These are phyloP conservation scores for Ganoderma resinaceum DNA, from an alignment of 1,284 basidiomycete species.

Conservation along the genomic window DNA sequence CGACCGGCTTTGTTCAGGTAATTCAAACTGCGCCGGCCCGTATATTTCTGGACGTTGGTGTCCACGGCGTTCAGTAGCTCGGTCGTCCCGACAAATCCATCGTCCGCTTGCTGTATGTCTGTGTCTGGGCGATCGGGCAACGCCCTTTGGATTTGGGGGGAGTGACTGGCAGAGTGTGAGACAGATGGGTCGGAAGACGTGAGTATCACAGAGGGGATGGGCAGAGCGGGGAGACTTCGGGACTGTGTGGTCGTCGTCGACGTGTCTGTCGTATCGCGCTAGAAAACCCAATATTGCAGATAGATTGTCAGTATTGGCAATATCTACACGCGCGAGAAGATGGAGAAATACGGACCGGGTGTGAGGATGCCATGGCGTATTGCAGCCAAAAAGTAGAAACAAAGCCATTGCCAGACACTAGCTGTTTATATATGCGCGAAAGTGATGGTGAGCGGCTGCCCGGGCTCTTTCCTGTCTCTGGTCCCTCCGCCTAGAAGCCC, in stretches of 20 bases:
- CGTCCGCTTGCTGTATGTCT: neutral
- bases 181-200: neutral
- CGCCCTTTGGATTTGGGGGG: neutral
- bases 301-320: neutral
- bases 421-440: neutral
- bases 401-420: neutral
- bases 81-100: neutral
- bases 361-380: neutral
- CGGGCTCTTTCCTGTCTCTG: no score
- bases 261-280: neutral
- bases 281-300: neutral
- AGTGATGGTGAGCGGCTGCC: neutral
- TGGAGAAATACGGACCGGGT: neutral
- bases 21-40: neutral
- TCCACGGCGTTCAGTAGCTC: constrained; percentile 1
- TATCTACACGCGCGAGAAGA: neutral
- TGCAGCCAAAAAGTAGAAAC: neutral
- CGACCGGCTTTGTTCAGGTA: neutral
- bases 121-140: neutral
- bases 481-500: neutral
- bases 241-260: neutral
- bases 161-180: neutral
- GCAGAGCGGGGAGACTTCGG: neutral
- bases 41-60: neutral
- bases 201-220: neutral